A percentile compares a stretch with the other conserved stretches of the same genome.
phyloP scores from a whole-genome alignment of 2,329 filamentous ascomycete species.

The Colletotrichum ledebouriae region DNA sequence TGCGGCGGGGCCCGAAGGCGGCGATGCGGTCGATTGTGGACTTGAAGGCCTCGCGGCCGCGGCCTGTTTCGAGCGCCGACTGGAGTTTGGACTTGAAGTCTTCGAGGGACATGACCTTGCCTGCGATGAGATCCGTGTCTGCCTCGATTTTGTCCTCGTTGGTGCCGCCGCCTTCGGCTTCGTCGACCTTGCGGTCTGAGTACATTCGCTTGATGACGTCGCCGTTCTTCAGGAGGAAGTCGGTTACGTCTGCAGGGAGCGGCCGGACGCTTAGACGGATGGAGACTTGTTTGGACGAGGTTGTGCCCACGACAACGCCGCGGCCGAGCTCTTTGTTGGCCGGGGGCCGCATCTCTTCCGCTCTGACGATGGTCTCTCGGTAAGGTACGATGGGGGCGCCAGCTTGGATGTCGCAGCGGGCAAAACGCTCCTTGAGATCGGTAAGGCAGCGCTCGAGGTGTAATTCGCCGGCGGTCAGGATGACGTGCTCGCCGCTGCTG shows the following conservation, averaged over 20 bases:
- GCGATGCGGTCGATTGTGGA: constrained; percentile 83
- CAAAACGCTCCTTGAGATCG: constrained; percentile 92
- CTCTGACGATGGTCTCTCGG: constrained; percentile 88
- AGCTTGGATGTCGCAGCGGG: constrained; percentile 93
- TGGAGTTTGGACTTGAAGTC: constrained; percentile 84
- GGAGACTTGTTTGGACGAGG: constrained; percentile 87
- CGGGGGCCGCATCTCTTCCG: constrained; percentile 91
- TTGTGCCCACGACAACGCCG: constrained; percentile 81
- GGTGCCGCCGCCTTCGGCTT: constrained; percentile 51
- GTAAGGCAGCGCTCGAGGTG: constrained; percentile 95
- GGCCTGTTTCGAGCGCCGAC: constrained; percentile 76
- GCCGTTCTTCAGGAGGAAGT: constrained; percentile 86
- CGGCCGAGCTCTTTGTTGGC: constrained; percentile 88
- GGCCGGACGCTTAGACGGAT: constrained; percentile 83
- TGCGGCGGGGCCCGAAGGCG: constrained; percentile 89
- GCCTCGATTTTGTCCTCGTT: constrained; percentile 56
- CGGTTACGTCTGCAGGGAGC: constrained; percentile 81
- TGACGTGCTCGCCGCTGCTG: constrained; percentile 92
- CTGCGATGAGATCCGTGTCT: constrained; percentile 69
- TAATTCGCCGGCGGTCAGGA: constrained; percentile 92
- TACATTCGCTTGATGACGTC: constrained; percentile 85
- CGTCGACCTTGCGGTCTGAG: constrained; percentile 70
- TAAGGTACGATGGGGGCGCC: constrained; percentile 97
- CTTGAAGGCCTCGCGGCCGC: constrained; percentile 83
- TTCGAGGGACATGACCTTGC: constrained; percentile 74